Evolutionary conservation across 2,329 filamentous ascomycete species (phyloP), one percentile per base, ranked within the genome.

Genomic region (Sporothrix phasma): DNA sequence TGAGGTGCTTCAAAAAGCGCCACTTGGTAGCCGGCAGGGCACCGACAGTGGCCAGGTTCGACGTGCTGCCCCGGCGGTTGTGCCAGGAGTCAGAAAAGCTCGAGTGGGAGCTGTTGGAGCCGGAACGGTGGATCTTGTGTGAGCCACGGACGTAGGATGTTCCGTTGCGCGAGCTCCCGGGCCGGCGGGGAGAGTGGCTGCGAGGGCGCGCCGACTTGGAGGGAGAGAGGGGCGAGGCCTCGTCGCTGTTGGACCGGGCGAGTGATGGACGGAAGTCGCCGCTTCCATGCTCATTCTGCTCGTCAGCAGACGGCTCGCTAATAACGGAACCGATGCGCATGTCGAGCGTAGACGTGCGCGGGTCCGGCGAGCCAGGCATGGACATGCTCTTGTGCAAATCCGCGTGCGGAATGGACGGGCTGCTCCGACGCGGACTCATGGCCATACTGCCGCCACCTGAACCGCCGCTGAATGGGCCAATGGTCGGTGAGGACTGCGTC

Each of bases 51-150:
- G 93, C 77, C 1, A 96, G 80, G 70, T 94, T 96, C 1, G 89
- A 88, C 17, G 88, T 86, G 76, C 92, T 95, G 54, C 87, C 86
- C 77, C 88, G 75, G 76, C 87, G 72, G 61, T 85, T 80, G 66
- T 84, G 78, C 84, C 84, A 83, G 4, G 83, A 84, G 66, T 88
- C 85, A 1, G 85, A 87, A 60, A 87, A 76, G 71, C 85, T 88
- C 1, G 93, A 97, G 71, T 94, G 89, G 1, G 93, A 97, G 75
- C 94, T 97, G 56, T 90, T 92, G 34, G 94, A 97, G 15, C 89
- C 89, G 2, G 93, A 96, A 64, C 94, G 86, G 68, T 88, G 87
- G 66, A 95, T 86, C 69, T 93, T 92, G 69, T 90, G 83, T 1
- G 84, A 83, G 29, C 83, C 84, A 63, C 90, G 85, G 58, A 81